Evolutionary conservation across 306 rosid genomes (phyloP), one percentile per base, ranked within the genome.

Genomic region (Alnus rubra): DNA sequence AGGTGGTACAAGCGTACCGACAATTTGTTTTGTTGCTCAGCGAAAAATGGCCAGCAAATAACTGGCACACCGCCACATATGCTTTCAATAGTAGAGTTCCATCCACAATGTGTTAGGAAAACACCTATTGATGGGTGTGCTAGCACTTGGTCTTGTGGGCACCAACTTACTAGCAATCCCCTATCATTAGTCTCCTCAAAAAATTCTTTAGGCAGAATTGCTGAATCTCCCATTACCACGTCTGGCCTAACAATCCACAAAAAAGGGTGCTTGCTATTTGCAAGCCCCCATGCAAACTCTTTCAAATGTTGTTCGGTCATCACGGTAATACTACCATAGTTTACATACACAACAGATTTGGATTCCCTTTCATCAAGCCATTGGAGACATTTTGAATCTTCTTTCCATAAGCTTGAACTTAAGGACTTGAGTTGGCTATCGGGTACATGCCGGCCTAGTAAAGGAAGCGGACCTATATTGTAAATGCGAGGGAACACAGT

Each of bases 41-140:
- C 86, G n/a, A 87, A 89, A 69, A 87, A 89, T 39, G 93, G 93
- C 91, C 89, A 89, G 35, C 87, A 82, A n/a, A 87, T 87, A 2
- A 87, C 13, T 47, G 89, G 89, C 31, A 84, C 87, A 50, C 91
- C 84, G 5, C 55, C 80, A 70, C 83, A 72, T 6, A 87, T 4
- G 69, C 78, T 75, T 73, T 89, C 93, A 2, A 63, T 10, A 0
- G 56, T 70, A 33, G 91, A 87, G 75, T 89, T 89, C 93, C 93
- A 89, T 12, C 91, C 91, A 70, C 89, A 75, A 37, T 89, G 93
- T 19, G 89, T 83, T 53, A 89, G 30, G 6, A 87, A 87, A 1
- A 59, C 75, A 19, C 88, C 93, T 47, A 83, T 31, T 1, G 89
- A 83, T 53, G 85, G 83, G 75, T 89, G 90, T 47, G 68, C 79